Base-by-base conservation (phyloP, 352 stramenopile genomes). In the Phytophthora fragariae region DNA sequence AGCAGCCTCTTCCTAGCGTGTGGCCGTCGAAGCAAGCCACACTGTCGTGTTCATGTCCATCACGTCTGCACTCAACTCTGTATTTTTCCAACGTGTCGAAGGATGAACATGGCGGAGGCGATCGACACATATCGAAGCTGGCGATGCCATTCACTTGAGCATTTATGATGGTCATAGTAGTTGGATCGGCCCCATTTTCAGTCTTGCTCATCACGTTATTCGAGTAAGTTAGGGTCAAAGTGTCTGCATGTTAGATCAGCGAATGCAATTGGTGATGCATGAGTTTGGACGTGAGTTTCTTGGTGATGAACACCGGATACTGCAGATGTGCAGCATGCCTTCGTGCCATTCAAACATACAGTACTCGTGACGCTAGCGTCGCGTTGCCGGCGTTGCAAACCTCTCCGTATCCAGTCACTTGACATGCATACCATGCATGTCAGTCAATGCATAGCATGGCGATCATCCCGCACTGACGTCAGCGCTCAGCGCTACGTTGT, bases 401-500 rank as follows among this genome's bases (percentile, higher is more conserved):
- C 21, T 10, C 19, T 41, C 52, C 29, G 52, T 29, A 24, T 54
- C 57, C 64, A 71, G 46, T 65, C 56, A 59, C 5, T 71, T 71
- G 64, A 54, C 64, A 11, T 59, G 46, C 56, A 21, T 21, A 21
- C 19, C 19, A 21, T 21, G 19, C 19, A 21, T 21, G 19, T 21
- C 19, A 21, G 19, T 21, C 19, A 21, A 21, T 21, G 19, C 19
- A 21, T 21, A 1, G 19, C 19, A 47, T 65, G 58, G 37, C 31
- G 55, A 55, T 53, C 62, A 31, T 19, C 8, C 17, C 5, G 19
- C 58, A 47, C 60, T 73, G 67, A 60, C 53, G 60, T 69, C 60
- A 69, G 66, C 41, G 50, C 47, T 60, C 24, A 52, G 59, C 60
- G 67, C 54, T 50, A 68, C 54, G 56, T 74, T 74, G 67, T 74